Conservation (phyloP, 495 filamentous ascomycete genomes). For the Baudoinia panamericana region DNA sequence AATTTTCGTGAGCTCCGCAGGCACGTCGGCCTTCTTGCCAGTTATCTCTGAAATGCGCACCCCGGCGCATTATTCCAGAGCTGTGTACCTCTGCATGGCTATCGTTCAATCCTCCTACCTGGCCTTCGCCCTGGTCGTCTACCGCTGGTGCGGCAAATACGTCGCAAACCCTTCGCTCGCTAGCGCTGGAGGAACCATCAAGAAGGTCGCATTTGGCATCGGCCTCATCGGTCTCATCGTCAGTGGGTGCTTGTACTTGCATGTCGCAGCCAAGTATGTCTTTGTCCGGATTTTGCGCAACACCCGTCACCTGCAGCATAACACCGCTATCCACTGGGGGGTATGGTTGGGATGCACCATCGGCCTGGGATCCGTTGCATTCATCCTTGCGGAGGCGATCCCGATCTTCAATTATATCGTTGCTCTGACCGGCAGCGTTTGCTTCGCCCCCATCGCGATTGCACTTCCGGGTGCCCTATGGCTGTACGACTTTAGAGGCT, state of each 20-base stretch:
- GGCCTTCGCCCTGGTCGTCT: constrained; percentile 27
- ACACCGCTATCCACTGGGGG: constrained; percentile 26
- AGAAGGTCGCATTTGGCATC: constrained; percentile 29
- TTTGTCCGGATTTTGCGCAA: constrained; percentile 30
- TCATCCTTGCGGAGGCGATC: constrained; percentile 27
- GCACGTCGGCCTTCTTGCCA: constrained; percentile 14
- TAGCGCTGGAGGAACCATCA: constrained; percentile 26
- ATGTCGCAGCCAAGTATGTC: constrained; percentile 28
- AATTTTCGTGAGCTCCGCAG: constrained; percentile 26
- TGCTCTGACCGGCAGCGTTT: constrained; percentile 26
- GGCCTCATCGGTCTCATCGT: constrained; percentile 24
- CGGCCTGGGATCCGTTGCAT: constrained; percentile 20
- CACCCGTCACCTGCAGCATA: constrained; percentile 27
- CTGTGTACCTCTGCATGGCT: constrained; percentile 26
- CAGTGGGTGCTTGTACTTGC: constrained; percentile 15
- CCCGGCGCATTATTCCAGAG: constrained; percentile 28
- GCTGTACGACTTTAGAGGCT: constrained; percentile 33
- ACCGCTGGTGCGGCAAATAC: constrained; percentile 28
- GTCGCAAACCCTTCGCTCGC: constrained; percentile 29
- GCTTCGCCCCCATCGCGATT: constrained; percentile 24
- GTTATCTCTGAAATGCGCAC: constrained; percentile 24
- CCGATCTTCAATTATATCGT: constrained; percentile 31
- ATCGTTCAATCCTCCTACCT: constrained; percentile 26
- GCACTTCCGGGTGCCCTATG: constrained; percentile 36
- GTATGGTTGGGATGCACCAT: constrained; percentile 27